phyloP scores from a whole-genome alignment of 306 rosid genomes.

The Psophocarpus tetragonolobus region DNA sequence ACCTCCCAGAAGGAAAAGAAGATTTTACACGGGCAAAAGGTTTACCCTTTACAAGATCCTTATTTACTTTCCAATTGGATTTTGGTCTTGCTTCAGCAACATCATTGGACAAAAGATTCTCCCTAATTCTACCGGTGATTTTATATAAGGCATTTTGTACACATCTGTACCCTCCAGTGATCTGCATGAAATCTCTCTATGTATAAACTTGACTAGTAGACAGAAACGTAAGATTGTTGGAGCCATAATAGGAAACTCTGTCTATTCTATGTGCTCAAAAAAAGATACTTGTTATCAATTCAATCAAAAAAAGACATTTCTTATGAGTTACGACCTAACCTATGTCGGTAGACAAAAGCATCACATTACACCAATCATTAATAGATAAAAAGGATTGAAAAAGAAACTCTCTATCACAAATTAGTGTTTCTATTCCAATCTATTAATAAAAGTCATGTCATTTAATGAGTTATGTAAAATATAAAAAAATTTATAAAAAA shows the following conservation, averaged over 20 bases:
- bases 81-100: constrained; percentile 35
- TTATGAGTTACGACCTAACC: neutral
- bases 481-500: no score
- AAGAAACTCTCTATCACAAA: no score
- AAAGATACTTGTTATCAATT: no score
- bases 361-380: neutral
- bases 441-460: no score
- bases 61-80: constrained; percentile 27
- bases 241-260: constrained; percentile 15
- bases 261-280: constrained; percentile 11
- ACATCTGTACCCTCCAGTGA: constrained; percentile 51
- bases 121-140: constrained; percentile 54
- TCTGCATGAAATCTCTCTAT: constrained; percentile 49
- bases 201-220: constrained; percentile 25
- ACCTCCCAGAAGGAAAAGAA: constrained; percentile 36
- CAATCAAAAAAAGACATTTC: constrained; percentile 20
- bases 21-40: constrained; percentile 25
- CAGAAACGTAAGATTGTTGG: constrained; percentile 24
- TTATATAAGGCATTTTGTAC: constrained; percentile 54
- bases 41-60: constrained; percentile 33
- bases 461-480: no score
- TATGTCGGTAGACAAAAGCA: neutral
- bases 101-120: constrained; percentile 35
- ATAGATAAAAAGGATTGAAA: constrained; percentile 8
- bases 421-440: no score